Base-by-base conservation (phyloP, 495 filamentous ascomycete species). In the Neurospora sp. region DNA sequence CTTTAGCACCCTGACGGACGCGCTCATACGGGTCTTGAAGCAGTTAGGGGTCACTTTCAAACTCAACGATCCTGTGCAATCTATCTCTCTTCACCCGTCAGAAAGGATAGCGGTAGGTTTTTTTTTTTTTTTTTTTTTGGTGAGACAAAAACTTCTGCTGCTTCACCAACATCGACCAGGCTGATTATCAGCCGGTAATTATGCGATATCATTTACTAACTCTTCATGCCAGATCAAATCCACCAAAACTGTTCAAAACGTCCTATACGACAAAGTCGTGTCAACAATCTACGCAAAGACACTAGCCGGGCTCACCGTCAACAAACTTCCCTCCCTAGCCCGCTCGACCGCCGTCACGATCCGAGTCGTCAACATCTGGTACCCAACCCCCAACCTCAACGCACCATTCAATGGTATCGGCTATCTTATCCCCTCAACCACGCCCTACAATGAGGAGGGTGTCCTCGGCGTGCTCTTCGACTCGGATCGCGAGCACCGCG, bases 391-490 rank as follows among this genome's bases (percentile, higher is more conserved):
- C 2, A 76, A 89, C 28, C 82, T 97, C 39, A 84, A 93, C 31
- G 86, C 84, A 4, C 84, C 88, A 17, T 69, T 79, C 69, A 81
- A 83, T 40, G 96, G 96, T 48, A 97, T 98, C 78, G 96, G 96
- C 45, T 98, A 98, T 79, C 88, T 99, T 34, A 90, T 99, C 45
- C 84, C 85, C 8, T 92, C 92, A 1, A 88, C 90, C 34, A 84
- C 96, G 3, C 87, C 91, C 0, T 84, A 81, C 71, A 86, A 88
- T 7, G 84, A 92, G 74, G 93, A 98, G 79, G 84, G 88, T 62
- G 91, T 91, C 3, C 89, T 99, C 37, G 96, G 96, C 62, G 94
- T 98, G 43, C 90, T 98, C 72, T 98, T 98, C 80, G 94, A 97
- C 77, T 92, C 91, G 1, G 88, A 93, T 69, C 86, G 91, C 69